Conservation (phyloP, 2,329 filamentous ascomycete species). For the Alternaria sp. region DNA sequence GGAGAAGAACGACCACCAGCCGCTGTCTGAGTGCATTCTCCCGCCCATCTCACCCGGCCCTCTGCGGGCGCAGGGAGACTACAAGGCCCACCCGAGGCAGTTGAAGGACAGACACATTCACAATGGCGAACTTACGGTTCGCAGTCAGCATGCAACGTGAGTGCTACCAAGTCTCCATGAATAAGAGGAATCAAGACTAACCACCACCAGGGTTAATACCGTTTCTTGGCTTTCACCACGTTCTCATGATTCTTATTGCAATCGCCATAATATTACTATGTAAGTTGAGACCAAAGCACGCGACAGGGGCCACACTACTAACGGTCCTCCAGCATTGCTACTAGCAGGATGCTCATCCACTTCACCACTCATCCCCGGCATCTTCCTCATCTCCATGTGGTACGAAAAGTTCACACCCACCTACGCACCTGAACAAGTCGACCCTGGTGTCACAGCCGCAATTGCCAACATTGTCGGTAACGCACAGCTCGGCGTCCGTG, state of each 20-base stretch:
- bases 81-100: slow-evolving; percentile 34
- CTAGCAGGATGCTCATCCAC: slow-evolving; percentile 96
- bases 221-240: slow-evolving; percentile 76
- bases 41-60: slow-evolving; percentile 49
- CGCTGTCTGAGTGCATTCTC: slow-evolving; percentile 45
- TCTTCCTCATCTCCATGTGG: slow-evolving; percentile 98
- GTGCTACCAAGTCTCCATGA: slow-evolving; percentile 24
- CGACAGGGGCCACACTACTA: slow-evolving; percentile 25
- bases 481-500: slow-evolving; percentile 85
- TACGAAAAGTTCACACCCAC: slow-evolving; percentile 85
- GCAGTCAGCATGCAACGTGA: slow-evolving; percentile 61
- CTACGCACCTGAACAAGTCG: slow-evolving; percentile 86
- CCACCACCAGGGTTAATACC: slow-evolving; percentile 63
- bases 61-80: slow-evolving; percentile 53
- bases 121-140: slow-evolving; percentile 61
- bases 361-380: slow-evolving; percentile 90
- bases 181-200: slow-evolving; percentile 36
- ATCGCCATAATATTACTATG: slow-evolving; percentile 93
- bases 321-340: slow-evolving; percentile 72
- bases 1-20: slow-evolving; percentile 24
- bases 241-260: slow-evolving; percentile 96
- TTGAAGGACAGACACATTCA: slow-evolving; percentile 40
- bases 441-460: slow-evolving; percentile 84
- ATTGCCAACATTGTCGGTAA: slow-evolving; percentile 89
- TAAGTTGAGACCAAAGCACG: slow-evolving; percentile 61